These are phyloP conservation scores for Podochytrium sp. DNA, from an alignment of 192 early-diverging fungal species.

Conservation along the genomic window DNA sequence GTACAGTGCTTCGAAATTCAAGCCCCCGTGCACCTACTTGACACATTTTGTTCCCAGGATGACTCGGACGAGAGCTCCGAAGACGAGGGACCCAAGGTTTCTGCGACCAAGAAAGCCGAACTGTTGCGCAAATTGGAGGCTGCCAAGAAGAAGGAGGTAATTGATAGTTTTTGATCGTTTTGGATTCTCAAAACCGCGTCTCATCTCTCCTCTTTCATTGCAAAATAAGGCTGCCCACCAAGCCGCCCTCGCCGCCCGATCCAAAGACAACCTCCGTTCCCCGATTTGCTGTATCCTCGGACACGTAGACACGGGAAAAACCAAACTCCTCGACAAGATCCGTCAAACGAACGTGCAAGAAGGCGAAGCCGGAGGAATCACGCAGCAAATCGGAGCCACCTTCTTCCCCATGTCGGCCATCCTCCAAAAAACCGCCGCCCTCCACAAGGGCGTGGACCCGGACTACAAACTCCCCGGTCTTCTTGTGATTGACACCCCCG, in stretches of 20 bases:
- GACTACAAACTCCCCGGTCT: constrained; percentile 91
- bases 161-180: too few species aligned
- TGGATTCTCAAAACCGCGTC: not conserved
- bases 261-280: constrained; percentile 89
- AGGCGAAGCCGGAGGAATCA: constrained; percentile 99
- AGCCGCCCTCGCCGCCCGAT: constrained; percentile 66
- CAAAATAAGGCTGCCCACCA: constrained; percentile 22
- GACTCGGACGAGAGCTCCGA: constrained; percentile 47
- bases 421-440: constrained; percentile 82
- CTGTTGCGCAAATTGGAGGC: constrained; percentile 78
- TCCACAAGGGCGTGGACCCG: constrained; percentile 62
- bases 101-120: constrained; percentile 66
- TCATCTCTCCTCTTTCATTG: not conserved
- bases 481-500: constrained; percentile 96
- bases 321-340: constrained; percentile 98
- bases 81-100: constrained; percentile 60
- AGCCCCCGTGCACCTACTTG: constrained; percentile 6
- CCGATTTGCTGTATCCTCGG: constrained; percentile 98
- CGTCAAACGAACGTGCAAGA: constrained; percentile 99
- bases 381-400: constrained; percentile 99
- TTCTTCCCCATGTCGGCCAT: constrained; percentile 98
- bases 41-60: not conserved
- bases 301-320: constrained; percentile 96
- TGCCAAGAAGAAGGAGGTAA: constrained; percentile 67
- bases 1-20: constrained; percentile 46